Evolutionary conservation across 495 filamentous ascomycete species (phyloP).

Genomic region (Amorphotheca resinae): DNA sequence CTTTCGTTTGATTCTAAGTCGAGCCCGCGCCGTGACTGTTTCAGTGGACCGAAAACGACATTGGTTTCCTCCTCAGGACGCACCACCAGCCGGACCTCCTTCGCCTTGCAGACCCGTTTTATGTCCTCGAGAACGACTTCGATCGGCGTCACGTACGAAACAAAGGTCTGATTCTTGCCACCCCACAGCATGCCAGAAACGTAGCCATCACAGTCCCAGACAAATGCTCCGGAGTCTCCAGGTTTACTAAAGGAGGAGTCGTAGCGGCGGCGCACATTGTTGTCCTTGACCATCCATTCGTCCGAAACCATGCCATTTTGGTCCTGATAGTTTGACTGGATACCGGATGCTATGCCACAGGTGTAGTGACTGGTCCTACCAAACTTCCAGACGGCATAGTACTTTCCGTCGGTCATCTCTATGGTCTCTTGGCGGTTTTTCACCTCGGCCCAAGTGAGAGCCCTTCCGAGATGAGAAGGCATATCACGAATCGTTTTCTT

Average conservation of each 20-base stretch:
- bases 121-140: background rate
- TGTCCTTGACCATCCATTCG: background rate
- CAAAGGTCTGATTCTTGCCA: background rate
- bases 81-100: background rate
- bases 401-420: background rate
- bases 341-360: background rate
- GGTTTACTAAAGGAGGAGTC: background rate
- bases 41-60: background rate
- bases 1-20: too few species aligned
- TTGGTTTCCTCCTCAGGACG: background rate
- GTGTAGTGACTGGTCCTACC: background rate
- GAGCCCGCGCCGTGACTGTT: too few species aligned
- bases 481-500: background rate
- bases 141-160: background rate
- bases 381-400: background rate
- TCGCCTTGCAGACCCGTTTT: background rate
- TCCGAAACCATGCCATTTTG: background rate
- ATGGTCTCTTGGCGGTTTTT: background rate
- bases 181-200: background rate
- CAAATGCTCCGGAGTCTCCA: background rate
- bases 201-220: background rate
- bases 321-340: background rate
- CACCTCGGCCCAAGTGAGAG: background rate
- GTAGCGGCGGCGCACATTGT: too few species aligned
- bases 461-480: background rate